Percentiles rank a stretch among this genome's conserved stretches.
Conservation (phyloP, 352 stramenopile genomes). For the Globisporangium megalacanthum region DNA sequence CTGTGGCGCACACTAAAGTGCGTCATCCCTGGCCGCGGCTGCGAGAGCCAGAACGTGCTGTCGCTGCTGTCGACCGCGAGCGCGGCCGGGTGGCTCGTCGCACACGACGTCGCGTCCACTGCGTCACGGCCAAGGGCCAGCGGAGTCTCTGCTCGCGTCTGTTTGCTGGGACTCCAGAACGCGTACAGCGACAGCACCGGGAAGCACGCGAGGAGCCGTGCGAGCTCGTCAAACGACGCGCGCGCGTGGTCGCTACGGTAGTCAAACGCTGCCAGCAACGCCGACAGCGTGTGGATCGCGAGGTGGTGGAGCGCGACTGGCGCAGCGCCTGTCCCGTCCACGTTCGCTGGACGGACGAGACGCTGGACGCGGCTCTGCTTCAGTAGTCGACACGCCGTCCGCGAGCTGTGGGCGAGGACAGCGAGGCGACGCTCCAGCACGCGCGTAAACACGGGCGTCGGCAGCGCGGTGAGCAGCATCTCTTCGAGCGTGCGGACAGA, state of each 20-base stretch:
- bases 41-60: conserved; percentile 74
- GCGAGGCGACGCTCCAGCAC: conserved; percentile 74
- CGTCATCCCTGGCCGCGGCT: conserved; percentile 44
- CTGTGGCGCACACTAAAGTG: conserved; percentile 39
- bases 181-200: conserved; percentile 73
- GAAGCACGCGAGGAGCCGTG: conserved; percentile 68
- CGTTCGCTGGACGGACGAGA: conserved; percentile 27
- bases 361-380: conserved; percentile 41
- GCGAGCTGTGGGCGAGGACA: conserved; percentile 77
- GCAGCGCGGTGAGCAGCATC: conserved; percentile 69
- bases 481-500: conserved; percentile 75
- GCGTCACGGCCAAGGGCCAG: conserved; percentile 34
- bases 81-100: conserved; percentile 38
- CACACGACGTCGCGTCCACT: conserved; percentile 52
- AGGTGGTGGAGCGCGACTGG: conserved; percentile 79
- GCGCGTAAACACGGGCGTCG: conserved; percentile 72
- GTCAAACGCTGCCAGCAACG: conserved; percentile 68
- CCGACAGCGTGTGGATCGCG: conserved; percentile 74
- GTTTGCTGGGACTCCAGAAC: conserved; percentile 74
- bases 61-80: conserved; percentile 52
- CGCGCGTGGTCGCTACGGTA: conserved; percentile 40
- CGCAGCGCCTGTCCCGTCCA: conserved; percentile 4
- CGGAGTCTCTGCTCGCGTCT: conserved; percentile 49
- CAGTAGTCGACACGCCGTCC: conserved; percentile 55
- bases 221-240: conserved; percentile 72